A percentile compares a stretch with the other conserved stretches of the same genome.
Conservation (phyloP, 1,139 yeast genomes). For the Geotrichum fermentans region DNA sequence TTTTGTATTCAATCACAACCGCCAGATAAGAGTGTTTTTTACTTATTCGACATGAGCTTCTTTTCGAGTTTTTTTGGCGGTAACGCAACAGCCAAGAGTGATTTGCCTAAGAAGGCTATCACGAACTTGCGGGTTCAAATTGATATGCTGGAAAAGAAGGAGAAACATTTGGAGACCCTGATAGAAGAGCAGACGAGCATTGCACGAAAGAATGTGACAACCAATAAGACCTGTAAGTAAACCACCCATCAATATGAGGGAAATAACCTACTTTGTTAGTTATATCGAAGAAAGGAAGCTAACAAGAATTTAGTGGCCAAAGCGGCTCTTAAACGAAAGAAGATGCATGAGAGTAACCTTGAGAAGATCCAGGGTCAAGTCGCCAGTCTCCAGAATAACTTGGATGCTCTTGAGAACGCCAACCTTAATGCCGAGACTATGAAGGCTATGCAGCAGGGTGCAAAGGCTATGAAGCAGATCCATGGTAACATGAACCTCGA, state of each 20-base stretch:
- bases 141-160: constrained; percentile 78
- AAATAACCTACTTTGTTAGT: neutral
- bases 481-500: constrained; percentile 94
- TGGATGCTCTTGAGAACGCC: constrained; percentile 88
- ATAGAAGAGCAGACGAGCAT: constrained; percentile 73
- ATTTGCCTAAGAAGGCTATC: constrained; percentile 88
- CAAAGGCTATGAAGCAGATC: constrained; percentile 91
- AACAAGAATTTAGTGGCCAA: constrained; percentile 52
- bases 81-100: constrained; percentile 57
- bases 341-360: constrained; percentile 70
- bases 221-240: constrained; percentile 54
- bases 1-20: too few species aligned
- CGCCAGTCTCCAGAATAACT: constrained; percentile 82
- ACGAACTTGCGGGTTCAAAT: constrained; percentile 86
- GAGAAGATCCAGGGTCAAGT: constrained; percentile 82
- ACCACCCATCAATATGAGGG: neutral
- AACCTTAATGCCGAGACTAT: constrained; percentile 94
- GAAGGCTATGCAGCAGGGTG: constrained; percentile 98
- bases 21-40: too few species aligned
- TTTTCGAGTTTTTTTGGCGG: constrained; percentile 62
- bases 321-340: constrained; percentile 83
- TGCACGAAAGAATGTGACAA: constrained; percentile 68
- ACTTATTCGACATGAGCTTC: constrained; percentile 51
- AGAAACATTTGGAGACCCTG: constrained; percentile 74
- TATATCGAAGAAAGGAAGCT: neutral